Evolutionary conservation across 805 yeast genomes (phyloP).

Genomic region (Wickerhamomyces queroliae): DNA sequence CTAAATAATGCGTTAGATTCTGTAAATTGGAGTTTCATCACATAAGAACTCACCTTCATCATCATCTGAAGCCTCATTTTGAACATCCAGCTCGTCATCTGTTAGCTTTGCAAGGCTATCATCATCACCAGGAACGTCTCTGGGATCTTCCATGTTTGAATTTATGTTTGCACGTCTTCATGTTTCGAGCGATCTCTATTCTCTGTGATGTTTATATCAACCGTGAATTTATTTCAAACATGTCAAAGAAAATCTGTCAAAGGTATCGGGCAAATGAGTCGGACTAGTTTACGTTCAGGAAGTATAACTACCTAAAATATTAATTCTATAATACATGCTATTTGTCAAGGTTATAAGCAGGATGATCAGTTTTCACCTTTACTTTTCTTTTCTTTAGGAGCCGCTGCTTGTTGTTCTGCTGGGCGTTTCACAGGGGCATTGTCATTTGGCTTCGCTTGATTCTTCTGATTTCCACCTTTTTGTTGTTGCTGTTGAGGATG

Average conservation of each 20-base stretch:
- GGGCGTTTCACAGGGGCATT: background rate
- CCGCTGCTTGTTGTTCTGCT: background rate
- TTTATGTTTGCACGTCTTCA: background rate
- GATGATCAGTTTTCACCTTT: background rate
- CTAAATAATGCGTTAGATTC: slow-evolving; percentile 9
- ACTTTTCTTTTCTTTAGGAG: slow-evolving; percentile 2
- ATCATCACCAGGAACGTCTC: slow-evolving; percentile 3
- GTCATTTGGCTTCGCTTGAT: background rate
- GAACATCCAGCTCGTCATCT: slow-evolving; percentile 8
- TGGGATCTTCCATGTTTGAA: slow-evolving; percentile 5
- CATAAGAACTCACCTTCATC: slow-evolving; percentile 5
- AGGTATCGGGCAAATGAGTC: too few relatives aligned
- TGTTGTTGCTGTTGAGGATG: background rate
- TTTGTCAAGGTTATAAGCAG: background rate
- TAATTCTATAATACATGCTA: background rate
- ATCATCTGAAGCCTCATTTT: background rate
- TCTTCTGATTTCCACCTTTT: background rate
- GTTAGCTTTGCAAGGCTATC: slow-evolving; percentile 6
- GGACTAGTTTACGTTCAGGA: too few relatives aligned
- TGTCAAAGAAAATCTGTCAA: too few relatives aligned
- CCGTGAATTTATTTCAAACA: too few relatives aligned
- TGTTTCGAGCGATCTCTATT: too few relatives aligned
- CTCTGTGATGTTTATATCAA: too few relatives aligned
- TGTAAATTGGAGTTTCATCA: background rate
- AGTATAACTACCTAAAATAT: too few relatives aligned